Evolutionary conservation across 441 rosid genomes (phyloP), one percentile per base, ranked within the genome.

Genomic region (Populus hybrid): DNA sequence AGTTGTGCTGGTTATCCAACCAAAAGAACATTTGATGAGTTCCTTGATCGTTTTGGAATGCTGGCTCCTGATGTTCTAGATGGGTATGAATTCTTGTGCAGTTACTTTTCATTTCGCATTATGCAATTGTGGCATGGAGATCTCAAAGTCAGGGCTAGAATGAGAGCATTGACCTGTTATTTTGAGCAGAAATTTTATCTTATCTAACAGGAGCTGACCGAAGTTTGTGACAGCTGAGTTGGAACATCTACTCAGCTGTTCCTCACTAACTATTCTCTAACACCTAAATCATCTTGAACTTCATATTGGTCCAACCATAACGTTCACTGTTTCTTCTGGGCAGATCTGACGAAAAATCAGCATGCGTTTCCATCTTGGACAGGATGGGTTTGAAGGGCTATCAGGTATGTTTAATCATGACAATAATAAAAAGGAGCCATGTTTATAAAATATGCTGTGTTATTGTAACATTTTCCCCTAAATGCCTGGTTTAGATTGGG

Each of bases 1-100:
- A 94, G 99, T 79, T 91, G 97, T 85, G 98, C 98, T 45, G 98
- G 98, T 38, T 95, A 89, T 84, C 99, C 99, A 38, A 95, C 99
- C 29, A 90, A 94, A 82, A 92, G 88, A 82, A 90, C 87, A 70
- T 95, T 94, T 82, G 90, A 91, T 81, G 99, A 94, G 78, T 94
- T 94, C 83, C 84, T 91, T 50, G 91, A 87, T 76, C 89, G 99
- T 75, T 95, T 95, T 90, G 91, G 97, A 79, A 83, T 95, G 82
- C 94, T 95, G 82, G 93, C 89, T 82, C 90, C 99, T 71, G 90
- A 94, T 82, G 92, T 91, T 83, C 86, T 90, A 78, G 90, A 86
- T 76, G 84, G 94, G 85, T 78, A 73, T 59, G 33, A 31, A 68
- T 71, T 72, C 77, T 36, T 36, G n/a, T 7, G 45, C 50, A 33